Base-by-base conservation (phyloP, 2,329 filamentous ascomycete genomes). In the Intubia oerlemansii region DNA sequence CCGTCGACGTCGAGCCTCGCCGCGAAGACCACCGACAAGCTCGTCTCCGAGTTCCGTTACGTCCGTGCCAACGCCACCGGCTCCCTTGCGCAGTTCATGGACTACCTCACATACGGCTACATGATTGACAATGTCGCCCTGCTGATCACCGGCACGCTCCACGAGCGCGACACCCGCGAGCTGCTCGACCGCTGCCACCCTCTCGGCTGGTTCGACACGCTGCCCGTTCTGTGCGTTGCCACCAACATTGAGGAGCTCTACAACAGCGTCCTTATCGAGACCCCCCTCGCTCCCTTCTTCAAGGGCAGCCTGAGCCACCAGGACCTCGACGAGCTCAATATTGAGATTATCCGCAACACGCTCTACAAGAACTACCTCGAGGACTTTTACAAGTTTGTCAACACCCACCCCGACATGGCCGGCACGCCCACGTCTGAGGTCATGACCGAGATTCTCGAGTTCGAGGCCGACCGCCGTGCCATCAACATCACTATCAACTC, bases 121-220 rank as follows among this genome's bases (percentile, higher is more conserved):
- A 98, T 98, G 88, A 98, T 98, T 53, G 88, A 98, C 56, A 98
- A 98, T 44, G 82, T 98, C 30, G 88, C 90, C 22, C 73, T 98
- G 23, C 70, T 98, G 44, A 98, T 98, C 52, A 98, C 88, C 14
- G 88, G 88, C 36, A 98, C 88, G 10, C 66, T 98, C 17, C 88
- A 98, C 54, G 90, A 98, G 56, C 71, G 88, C 48, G 88, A 98
- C 50, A 98, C 88, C 4, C 73, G 84, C 34, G 88, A 98, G 55
- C 66, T 98, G 37, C 59, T 98, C 30, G 88, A 95, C 47, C 66
- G 88, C 51, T 98, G 90, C 53, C 90, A 98, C 44, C 88, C 88
- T 6, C 66, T 98, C 7, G 88, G 88, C 41, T 95, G 84, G 82
- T 98, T 98, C 50, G 88, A 98, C 60, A 93, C 88, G 7, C 82